Evolutionary conservation across 257 asterid species (phyloP).

Genomic region (Scutellaria barbata): DNA sequence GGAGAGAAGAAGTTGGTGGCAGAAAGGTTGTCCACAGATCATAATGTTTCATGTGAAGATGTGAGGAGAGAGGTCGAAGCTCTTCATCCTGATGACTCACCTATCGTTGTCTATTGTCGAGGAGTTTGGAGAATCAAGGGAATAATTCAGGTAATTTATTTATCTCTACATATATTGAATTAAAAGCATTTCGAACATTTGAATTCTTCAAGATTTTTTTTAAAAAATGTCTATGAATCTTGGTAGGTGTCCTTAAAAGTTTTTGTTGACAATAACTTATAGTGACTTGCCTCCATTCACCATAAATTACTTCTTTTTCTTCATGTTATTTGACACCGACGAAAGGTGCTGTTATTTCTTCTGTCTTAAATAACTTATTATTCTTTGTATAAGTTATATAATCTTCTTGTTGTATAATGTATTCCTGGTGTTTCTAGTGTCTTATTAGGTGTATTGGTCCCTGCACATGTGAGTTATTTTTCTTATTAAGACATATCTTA

Average conservation of each 20-base stretch:
- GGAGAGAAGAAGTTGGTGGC: constrained; percentile 78
- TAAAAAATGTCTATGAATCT: constrained; percentile 9
- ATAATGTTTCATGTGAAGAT: constrained; percentile 78
- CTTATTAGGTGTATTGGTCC: background rate
- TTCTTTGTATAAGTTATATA: too few species aligned
- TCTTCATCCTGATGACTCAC: constrained; percentile 79
- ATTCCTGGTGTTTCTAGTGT: background rate
- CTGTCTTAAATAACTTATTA: too few species aligned
- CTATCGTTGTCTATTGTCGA: constrained; percentile 72
- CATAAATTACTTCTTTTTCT: too few species aligned
- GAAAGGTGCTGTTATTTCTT: background rate
- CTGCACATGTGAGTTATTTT: background rate
- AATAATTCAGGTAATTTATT: constrained; percentile 78
- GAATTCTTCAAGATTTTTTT: background rate
- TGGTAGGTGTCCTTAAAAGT: constrained; percentile 10
- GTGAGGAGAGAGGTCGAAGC: constrained; percentile 94
- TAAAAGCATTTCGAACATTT: background rate
- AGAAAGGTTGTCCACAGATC: constrained; percentile 87
- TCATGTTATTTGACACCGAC: too few species aligned
- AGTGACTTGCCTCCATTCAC: background rate
- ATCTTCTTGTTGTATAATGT: too few species aligned
- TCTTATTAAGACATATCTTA: background rate
- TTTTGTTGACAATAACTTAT: background rate
- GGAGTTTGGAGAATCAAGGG: constrained; percentile 99
- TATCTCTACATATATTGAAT: constrained; percentile 12